Percentiles rank a stretch among this genome's conserved stretches.
Conservation (phyloP, 768 basidiomycete species). For the Tremella fuciformis region DNA sequence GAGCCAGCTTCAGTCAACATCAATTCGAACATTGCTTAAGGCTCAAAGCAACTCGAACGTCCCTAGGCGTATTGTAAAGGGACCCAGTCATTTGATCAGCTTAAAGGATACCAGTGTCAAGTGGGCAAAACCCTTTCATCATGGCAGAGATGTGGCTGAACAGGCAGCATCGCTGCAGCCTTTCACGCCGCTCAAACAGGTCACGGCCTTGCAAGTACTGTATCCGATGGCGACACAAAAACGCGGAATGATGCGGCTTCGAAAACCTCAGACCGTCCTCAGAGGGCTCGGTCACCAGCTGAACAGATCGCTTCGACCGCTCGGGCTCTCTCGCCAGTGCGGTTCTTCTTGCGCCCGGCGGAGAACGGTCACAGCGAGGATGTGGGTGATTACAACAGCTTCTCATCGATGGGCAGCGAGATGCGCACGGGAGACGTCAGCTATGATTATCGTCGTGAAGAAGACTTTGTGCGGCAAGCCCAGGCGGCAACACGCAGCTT, state of each 20-base stretch:
- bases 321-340: constrained; percentile 42
- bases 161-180: constrained; percentile 35
- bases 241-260: constrained; percentile 15
- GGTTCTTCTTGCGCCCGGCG: constrained; percentile 38
- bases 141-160: neutral
- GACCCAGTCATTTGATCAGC: constrained; percentile 12
- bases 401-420: constrained; percentile 29
- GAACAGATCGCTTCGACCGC: constrained; percentile 36
- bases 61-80: constrained; percentile 16
- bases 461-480: constrained; percentile 30
- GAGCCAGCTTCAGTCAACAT: constrained; percentile 10
- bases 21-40: constrained; percentile 1
- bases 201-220: constrained; percentile 16
- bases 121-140: constrained; percentile 18
- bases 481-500: constrained; percentile 9
- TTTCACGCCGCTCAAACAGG: constrained; percentile 42
- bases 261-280: constrained; percentile 12
- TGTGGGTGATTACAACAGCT: constrained; percentile 27
- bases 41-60: constrained; percentile 26
- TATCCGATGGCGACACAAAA: constrained; percentile 13
- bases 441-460: constrained; percentile 41
- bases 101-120: constrained; percentile 39
- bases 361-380: constrained; percentile 26
- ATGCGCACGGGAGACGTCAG: constrained; percentile 18
- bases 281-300: constrained; percentile 33